These are phyloP conservation scores for Heliocybe sulcata DNA, from an alignment of 1,284 basidiomycete species.

Conservation along the genomic window DNA sequence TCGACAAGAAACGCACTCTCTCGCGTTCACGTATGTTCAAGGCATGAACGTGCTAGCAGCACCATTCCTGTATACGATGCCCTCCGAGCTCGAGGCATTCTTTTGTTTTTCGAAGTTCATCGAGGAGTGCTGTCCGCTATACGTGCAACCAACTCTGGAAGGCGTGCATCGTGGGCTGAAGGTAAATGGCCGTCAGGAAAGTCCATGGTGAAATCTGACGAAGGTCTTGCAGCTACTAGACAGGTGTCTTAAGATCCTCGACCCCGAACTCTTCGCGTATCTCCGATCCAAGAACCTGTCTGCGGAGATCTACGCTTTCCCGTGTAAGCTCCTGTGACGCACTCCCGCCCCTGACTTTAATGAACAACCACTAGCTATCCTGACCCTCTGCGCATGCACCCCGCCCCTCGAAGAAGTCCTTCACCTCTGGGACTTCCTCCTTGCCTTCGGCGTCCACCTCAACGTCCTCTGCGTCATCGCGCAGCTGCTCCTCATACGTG, in stretches of 20 bases:
- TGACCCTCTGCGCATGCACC: constrained; percentile 95
- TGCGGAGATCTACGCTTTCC: constrained; percentile 97
- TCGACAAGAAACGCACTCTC: constrained; percentile 61
- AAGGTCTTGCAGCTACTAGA: constrained; percentile 68
- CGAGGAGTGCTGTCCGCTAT: constrained; percentile 87
- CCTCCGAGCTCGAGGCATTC: constrained; percentile 94
- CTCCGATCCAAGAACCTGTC: constrained; percentile 88
- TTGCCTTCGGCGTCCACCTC: constrained; percentile 93
- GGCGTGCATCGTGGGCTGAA: constrained; percentile 93
- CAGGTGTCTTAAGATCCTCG: constrained; percentile 85
- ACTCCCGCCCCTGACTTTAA: neutral
- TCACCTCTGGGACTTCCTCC: constrained; percentile 93
- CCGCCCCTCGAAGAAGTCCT: constrained; percentile 93
- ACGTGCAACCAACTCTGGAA: constrained; percentile 91
- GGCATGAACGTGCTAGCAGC: constrained; percentile 99
- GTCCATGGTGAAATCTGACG: constrained; percentile 13
- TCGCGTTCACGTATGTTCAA: constrained; percentile 91
- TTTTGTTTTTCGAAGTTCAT: constrained; percentile 94
- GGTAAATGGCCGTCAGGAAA: too few species aligned
- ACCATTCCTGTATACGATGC: constrained; percentile 94
- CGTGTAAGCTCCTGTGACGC: constrained; percentile 53
- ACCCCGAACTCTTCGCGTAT: constrained; percentile 77
- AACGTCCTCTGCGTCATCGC: constrained; percentile 97
- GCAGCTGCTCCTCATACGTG: constrained; percentile 84
- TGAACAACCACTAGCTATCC: constrained; percentile 54